These are phyloP conservation scores for Dictyostelium citrinum DNA, from an alignment of 78 protist species.

Conservation along the genomic window DNA sequence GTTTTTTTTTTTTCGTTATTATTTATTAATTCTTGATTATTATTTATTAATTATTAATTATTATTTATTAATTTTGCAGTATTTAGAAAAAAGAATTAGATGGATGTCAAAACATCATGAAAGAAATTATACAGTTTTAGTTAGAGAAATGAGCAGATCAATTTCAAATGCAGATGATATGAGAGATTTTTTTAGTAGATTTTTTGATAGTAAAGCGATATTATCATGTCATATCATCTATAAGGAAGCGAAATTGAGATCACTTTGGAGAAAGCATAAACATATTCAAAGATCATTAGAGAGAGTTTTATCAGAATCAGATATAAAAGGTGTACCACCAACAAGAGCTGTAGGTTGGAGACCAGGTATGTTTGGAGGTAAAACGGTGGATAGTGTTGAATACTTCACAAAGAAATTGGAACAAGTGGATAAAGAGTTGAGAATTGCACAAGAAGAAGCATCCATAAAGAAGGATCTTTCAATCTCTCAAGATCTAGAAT, in stretches of 20 bases:
- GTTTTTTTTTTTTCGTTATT: background rate
- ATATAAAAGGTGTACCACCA: slow-evolving; percentile 2
- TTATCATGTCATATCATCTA: slow-evolving; percentile 54
- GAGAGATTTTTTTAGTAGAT: slow-evolving; percentile 16
- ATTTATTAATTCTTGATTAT: no score
- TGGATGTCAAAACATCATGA: slow-evolving; percentile 76
- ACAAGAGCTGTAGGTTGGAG: slow-evolving; percentile 53
- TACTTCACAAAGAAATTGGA: slow-evolving; percentile 31
- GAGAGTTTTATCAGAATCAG: slow-evolving; percentile 6
- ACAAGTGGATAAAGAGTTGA: background rate
- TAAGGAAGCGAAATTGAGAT: slow-evolving; percentile 15
- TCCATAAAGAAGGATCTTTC: background rate
- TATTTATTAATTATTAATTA: no score
- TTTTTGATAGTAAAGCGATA: slow-evolving; percentile 7
- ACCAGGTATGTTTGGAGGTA: slow-evolving; percentile 53
- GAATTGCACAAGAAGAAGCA: slow-evolving; percentile 46
- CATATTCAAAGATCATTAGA: slow-evolving; percentile 28
- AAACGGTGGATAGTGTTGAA: background rate
- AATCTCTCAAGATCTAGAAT: background rate
- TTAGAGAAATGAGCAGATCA: slow-evolving; percentile 51
- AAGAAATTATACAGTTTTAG: slow-evolving; percentile 62
- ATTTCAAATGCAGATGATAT: slow-evolving; percentile 18
- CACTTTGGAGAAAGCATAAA: slow-evolving; percentile 40
- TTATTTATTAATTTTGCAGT: background rate
- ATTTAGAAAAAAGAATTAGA: slow-evolving; percentile 67